Evolutionary conservation across 192 early-diverging fungal species (phyloP).

Genomic region (Linnemannia schmuckeri): DNA sequence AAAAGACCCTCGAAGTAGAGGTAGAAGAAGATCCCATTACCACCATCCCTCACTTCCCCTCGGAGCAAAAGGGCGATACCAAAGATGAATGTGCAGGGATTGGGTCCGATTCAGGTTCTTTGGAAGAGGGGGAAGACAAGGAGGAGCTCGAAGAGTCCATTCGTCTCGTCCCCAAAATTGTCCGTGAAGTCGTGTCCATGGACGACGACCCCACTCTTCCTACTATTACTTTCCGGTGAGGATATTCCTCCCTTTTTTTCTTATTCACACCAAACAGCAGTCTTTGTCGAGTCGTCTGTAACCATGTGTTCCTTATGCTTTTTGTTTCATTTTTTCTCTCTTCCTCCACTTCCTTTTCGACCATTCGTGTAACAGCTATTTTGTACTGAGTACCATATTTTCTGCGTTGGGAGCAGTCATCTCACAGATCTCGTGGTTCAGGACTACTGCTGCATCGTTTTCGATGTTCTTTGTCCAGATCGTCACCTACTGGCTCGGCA

Average conservation of each 20-base stretch:
- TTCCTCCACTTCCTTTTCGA: neutral
- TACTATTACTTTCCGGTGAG: constrained; percentile 41
- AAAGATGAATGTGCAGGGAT: neutral
- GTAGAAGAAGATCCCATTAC: neutral
- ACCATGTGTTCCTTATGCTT: neutral
- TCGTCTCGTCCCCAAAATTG: constrained; percentile 29
- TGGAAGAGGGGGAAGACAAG: neutral
- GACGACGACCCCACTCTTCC: constrained; percentile 39
- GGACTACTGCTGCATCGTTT: constrained; percentile 37
- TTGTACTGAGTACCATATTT: constrained; percentile 35
- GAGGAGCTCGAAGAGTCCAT: constrained; percentile 25
- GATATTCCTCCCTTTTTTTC: neutral
- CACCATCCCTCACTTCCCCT: constrained; percentile 9
- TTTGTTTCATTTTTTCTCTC: neutral
- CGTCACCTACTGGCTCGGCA: constrained; percentile 35
- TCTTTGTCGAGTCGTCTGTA: neutral
- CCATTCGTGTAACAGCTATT: constrained; percentile 13
- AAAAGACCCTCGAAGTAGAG: neutral
- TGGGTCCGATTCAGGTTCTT: constrained; percentile 12
- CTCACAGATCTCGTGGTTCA: constrained; percentile 41
- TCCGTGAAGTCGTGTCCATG: constrained; percentile 41
- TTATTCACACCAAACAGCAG: too few species aligned
- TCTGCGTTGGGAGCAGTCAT: constrained; percentile 34
- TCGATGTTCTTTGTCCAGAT: constrained; percentile 49
- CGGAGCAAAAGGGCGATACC: neutral